Base-by-base conservation (phyloP, 371 early-diverging fungal genomes). In the Syncephalis fuscata region DNA sequence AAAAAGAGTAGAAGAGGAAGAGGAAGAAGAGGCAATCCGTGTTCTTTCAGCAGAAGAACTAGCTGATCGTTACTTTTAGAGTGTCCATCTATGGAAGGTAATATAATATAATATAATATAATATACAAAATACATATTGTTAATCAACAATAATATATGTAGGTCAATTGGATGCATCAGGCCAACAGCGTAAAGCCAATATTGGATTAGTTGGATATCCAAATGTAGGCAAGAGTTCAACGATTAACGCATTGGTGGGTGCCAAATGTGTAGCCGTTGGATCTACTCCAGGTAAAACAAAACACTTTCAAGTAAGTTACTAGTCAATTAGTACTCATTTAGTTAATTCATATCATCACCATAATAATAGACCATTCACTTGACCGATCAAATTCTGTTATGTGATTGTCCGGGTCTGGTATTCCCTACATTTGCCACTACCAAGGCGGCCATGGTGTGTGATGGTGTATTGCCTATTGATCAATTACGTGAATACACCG, bases 331-430 rank as follows among this genome's bases (percentile, higher is more conserved):
- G 23, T 8, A 17, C 39, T 39, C 19, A 11, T 16, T 9, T 16
- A 38, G 3, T n/a, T 19, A 19, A 60, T 16, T 20, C 7, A n/a
- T 22, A 10, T 24, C 50, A 66, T 64, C 26, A 65, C 61, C 38
- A 25, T 25, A 24, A 57, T 21, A 27, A 17, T 43, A 49, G 62
- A 88, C 90, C 15, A 74, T 89, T 45, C 85, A 86, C 45, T 69
- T 97, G 58, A 83, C 85, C 3, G 73, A 79, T 48, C 57, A 64
- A 24, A 73, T 91, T 44, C 70, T 90, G 20, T 82, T 99, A 26
- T 94, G 97, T 61, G 99, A 99, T 68, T 98, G 99, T 67, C 99
- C 99, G 47, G 99, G 99, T 63, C 72, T 99, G 24, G 99, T 99
- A 1, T 99, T 99, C 76, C 99, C 99, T 21, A 85, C 90, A 2